Percentiles rank a stretch among this genome's conserved stretches.
Evolutionary conservation across 768 basidiomycete genomes (phyloP).

Genomic region (Tricholoma flavovirens): DNA sequence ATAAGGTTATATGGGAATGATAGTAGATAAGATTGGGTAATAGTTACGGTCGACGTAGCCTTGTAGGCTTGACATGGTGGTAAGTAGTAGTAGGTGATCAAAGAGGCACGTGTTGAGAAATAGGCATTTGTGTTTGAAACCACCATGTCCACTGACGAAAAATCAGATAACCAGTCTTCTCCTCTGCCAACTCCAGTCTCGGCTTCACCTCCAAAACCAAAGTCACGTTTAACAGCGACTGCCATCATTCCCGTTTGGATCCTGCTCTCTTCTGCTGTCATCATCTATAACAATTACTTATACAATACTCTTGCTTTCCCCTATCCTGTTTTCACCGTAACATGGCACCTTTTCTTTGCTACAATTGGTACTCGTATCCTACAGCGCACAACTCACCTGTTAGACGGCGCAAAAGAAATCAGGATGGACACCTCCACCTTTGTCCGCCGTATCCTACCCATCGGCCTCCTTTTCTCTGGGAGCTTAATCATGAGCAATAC

Average conservation of each 20-base stretch:
- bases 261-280: conserved; percentile 79
- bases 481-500: conserved; percentile 88
- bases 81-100: neutral
- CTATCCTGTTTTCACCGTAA: conserved; percentile 91
- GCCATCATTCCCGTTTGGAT: conserved; percentile 93
- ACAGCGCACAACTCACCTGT: conserved; percentile 71
- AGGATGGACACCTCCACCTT: conserved; percentile 78
- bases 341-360: conserved; percentile 75
- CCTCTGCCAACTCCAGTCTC: conserved; percentile 58
- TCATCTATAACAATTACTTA: conserved; percentile 93
- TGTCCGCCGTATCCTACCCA: conserved; percentile 82
- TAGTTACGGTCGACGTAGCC: conserved; percentile 88
- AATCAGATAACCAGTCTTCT: conserved; percentile 8
- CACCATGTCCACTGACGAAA: conserved; percentile 6
- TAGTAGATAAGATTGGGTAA: too few species aligned
- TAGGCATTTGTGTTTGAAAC: conserved; percentile 15
- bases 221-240: conserved; percentile 54
- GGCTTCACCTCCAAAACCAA: conserved; percentile 29
- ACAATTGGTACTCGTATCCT: conserved; percentile 84
- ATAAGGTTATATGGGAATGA: too few species aligned
- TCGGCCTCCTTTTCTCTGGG: conserved; percentile 89
- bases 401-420: conserved; percentile 76
- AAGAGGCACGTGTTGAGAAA: conserved; percentile 18
- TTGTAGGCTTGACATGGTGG: conserved; percentile 78
- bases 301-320: conserved; percentile 81